Conservation (phyloP, 345 rosid genomes). For the Corchorus capsularis region DNA sequence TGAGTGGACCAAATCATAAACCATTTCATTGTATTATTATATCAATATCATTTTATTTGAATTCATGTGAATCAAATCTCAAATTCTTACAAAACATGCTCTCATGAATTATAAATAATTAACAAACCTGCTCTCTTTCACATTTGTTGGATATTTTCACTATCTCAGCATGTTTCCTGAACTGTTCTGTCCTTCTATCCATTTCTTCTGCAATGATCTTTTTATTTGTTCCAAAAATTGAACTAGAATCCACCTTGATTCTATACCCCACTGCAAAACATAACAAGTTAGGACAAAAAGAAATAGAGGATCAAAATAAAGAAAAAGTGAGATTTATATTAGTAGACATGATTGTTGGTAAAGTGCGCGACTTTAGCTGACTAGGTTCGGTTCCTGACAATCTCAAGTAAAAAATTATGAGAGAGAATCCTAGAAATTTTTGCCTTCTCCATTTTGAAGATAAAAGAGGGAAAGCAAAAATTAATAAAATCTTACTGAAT, state of each 20-base stretch:
- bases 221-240: slow-evolving; percentile 44
- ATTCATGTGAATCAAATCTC: no score
- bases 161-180: slow-evolving; percentile 39
- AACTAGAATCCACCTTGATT: slow-evolving; percentile 46
- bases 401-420: background rate
- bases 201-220: slow-evolving; percentile 46
- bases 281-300: background rate
- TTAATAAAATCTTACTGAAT: slow-evolving; percentile 30
- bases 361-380: no score
- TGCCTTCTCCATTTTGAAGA: background rate
- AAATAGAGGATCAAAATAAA: background rate
- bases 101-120: background rate
- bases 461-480: slow-evolving; percentile 10
- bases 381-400: no score
- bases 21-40: no score
- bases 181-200: slow-evolving; percentile 46
- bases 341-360: background rate
- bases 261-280: slow-evolving; percentile 55
- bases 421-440: background rate
- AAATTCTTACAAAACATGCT: no score
- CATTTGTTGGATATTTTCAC: slow-evolving; percentile 33
- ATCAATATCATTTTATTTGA: no score
- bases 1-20: no score
- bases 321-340: background rate
- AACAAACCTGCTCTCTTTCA: slow-evolving; percentile 40